Evolutionary conservation across 257 asterid genomes (phyloP).

Genomic region (Solanum peruvianum): DNA sequence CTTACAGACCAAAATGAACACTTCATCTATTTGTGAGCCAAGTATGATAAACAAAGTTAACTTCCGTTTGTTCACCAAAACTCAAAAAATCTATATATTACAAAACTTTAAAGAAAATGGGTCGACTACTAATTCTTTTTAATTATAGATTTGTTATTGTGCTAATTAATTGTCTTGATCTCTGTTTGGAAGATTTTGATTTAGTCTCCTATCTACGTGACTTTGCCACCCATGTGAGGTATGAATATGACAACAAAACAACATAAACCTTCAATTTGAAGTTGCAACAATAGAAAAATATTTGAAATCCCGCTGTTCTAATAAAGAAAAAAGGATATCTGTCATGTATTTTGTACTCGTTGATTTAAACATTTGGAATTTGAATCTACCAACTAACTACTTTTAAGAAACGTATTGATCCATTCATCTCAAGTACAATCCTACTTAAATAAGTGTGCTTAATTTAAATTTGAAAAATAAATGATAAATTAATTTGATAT

Average conservation of each 20-base stretch:
- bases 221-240: not conserved
- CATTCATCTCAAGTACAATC: not conserved
- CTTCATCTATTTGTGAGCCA: too few relatives aligned
- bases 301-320: not conserved
- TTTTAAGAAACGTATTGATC: not conserved
- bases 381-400: not conserved
- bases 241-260: not conserved
- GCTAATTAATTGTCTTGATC: not conserved
- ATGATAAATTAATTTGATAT: not conserved
- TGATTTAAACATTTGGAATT: not conserved
- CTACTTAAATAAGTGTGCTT: not conserved
- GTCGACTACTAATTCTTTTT: not conserved
- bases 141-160: not conserved
- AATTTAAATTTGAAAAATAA: not conserved
- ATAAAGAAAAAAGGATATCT: not conserved
- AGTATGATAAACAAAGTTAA: too few relatives aligned
- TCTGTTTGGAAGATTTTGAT: not conserved
- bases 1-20: not conserved
- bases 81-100: too few relatives aligned
- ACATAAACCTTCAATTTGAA: not conserved
- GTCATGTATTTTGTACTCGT: not conserved
- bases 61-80: not conserved
- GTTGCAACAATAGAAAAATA: not conserved
- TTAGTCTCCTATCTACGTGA: not conserved
- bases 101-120: too few relatives aligned